Evolutionary conservation across 306 rosid genomes (phyloP), one percentile per base, ranked within the genome.

Genomic region (Vigna unguiculata): DNA sequence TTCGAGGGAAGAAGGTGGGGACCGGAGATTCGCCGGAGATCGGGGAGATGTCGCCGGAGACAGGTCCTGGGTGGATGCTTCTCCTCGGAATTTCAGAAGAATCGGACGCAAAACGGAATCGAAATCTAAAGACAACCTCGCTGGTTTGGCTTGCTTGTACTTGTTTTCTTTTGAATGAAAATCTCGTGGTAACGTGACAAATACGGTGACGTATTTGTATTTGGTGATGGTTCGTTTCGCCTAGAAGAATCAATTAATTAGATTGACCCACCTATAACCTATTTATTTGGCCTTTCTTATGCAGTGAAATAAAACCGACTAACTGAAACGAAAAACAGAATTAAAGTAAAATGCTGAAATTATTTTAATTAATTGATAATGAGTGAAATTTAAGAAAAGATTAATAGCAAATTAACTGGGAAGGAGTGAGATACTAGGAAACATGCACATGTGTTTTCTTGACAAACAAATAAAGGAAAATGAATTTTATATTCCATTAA

Each of bases 121-220:
- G 83, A 53, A 52, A 57, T 28, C 13, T 83, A n/a, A 52, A 45
- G 76, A 68, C 72, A 41, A 24, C 67, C 8, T 43, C 48, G 72
- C 51, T 67, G 1, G 84, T n/a, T 57, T 66, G 7, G 47, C 6
- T 25, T 17, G 22, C 10, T 21, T 19, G 11, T 75, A 81, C 60
- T 32, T 30, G 6, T 15, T 59, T 76, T 62, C 19, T 32, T 60
- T 62, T 60, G 62, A 75, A 61, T 69, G 78, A 41, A 53, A 61
- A 51, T 62, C 63, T 81, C 74, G 74, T 81, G 69, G 62, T 69
- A 59, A 69, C 9, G 67, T 19, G 45, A 51, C 71, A 55, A 66
- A 80, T 57, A 75, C 81, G 72, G 77, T 60, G 84, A 59, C 81
- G 78, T 81, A 58, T 81, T 69, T 81, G 77, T 9, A 30, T 40